Percentiles rank a stretch among this genome's conserved stretches.
phyloP scores from a whole-genome alignment of 768 basidiomycete species.

The Cystoderma amianthinum region DNA sequence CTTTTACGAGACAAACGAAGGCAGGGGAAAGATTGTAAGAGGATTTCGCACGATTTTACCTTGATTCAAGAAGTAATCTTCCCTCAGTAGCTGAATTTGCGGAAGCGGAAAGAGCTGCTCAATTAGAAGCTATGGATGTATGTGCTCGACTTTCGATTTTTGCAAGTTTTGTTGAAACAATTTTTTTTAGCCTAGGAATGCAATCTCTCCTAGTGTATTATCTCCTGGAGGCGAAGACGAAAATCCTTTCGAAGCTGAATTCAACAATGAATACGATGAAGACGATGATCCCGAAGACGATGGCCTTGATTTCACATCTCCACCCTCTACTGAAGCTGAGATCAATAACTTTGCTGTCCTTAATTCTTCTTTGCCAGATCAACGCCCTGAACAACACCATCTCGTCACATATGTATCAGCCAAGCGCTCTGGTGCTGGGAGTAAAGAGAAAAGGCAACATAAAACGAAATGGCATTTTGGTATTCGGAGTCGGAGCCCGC shows the following conservation, averaged over 20 bases:
- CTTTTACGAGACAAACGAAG: conserved; percentile 84
- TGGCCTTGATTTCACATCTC: conserved; percentile 24
- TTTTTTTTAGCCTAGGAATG: conserved; percentile 54
- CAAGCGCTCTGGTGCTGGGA: conserved; percentile 31
- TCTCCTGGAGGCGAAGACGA: conserved; percentile 64
- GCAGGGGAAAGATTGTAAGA: conserved; percentile 79
- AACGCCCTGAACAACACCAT: conserved; percentile 55
- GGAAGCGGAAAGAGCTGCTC: conserved; percentile 81
- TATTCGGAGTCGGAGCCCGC: conserved; percentile 87
- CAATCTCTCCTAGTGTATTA: conserved; percentile 57
- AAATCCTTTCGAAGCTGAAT: conserved; percentile 79
- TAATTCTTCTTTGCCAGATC: conserved; percentile 76
- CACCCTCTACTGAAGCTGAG: conserved; percentile 25
- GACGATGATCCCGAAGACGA: conserved; percentile 37
- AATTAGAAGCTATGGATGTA: conserved; percentile 76
- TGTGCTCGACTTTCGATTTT: conserved; percentile 18
- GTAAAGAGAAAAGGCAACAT: conserved; percentile 59
- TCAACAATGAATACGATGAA: conserved; percentile 55
- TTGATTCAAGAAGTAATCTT: conserved; percentile 3
- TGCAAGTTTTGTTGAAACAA: conserved; percentile 5
- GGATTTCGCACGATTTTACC: background rate
- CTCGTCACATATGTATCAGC: conserved; percentile 62
- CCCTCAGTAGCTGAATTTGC: conserved; percentile 75
- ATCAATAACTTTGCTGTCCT: conserved; percentile 44
- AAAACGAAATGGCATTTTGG: conserved; percentile 98